Evolutionary conservation across 1,284 basidiomycete species (phyloP), one percentile per base, ranked within the genome.

Genomic region (Gymnopus androsaceus): DNA sequence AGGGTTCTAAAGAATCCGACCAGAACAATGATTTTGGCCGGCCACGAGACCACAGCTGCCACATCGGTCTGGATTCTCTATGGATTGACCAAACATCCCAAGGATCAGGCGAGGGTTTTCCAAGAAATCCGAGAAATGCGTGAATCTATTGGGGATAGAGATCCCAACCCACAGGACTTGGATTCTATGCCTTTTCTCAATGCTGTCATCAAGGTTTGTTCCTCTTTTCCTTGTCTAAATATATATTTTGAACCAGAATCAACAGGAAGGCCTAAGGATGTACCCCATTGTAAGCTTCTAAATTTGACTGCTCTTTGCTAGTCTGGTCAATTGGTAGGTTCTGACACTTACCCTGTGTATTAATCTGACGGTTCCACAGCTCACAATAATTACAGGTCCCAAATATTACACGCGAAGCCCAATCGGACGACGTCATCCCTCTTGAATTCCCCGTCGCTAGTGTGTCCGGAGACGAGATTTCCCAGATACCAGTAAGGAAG

Each of bases 151-250:
- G 51, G 57, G 27, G 38, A 54, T 4, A 65, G 65, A 8, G 46
- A 48, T 36, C 63, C 69, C 42, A 60, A 58, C 25, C 56, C 65
- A 4, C 61, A 66, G 12, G 70, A 72, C 51, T 60, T 69, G 6
- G 67, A 72, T 46, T 59, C 55, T 1, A 66, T 72, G 67, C 58
- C 51, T 3, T 62, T 44, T 17, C 38, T 65, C 25, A 59, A 59
- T 4, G 66, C 65, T 4, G 53, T 59, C 9, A 59, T 68, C 34
- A 67, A 67, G 59, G 66, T 65, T 14, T 34, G 48, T 46, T 19
- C 12, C 15, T 33, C 7, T 30, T 19, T 11, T 31, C 7, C 6
- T 33, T 15, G 6, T 21, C 19, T n/a, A n/a, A n/a, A 2, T 4
- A 17, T 12, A 3, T 15, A 15, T 3, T 23, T 12, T 46, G n/a